Evolutionary conservation across 163 green algal species (phyloP), one percentile per base, ranked within the genome.

Genomic region (Volvox carteri): DNA sequence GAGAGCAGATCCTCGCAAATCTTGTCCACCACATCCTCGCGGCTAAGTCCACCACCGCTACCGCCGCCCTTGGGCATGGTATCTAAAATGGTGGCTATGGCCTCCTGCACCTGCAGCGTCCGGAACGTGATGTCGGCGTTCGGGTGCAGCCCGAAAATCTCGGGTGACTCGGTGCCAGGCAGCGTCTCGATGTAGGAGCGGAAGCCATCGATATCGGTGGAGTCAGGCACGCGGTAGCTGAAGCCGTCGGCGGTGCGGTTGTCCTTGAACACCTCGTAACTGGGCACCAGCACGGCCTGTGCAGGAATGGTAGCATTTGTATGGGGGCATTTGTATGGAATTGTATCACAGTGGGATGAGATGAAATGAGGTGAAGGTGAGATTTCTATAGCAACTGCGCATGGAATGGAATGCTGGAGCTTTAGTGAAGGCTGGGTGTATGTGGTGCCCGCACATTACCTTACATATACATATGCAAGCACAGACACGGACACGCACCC

Each of bases 111-210:
- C 90, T 98, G 96, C 33, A 98, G 93, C 42, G 93, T 95, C 28
- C 97, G 94, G 95, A 98, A 99, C 56, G 97, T 98, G 52, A 99
- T 94, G 92, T 99, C 97, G 1, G 97, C 97, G 86, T 98, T 99
- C 76, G 96, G 91, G 92, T 99, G 97, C 93, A 99, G 93, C 6
- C 97, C 97, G 91, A 98, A 99, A 14, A 99, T 94, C 92, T 99
- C 97, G 7, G 97, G 97, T 44, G 89, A 96, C 81, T 99, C 97
- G 37, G 95, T 93, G 25, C 84, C 89, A 30, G 97, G 97, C 78
- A 99, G 92, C 56, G 90, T 86, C 91, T 98, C 97, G 35, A 99
- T 97, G 46, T 92, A 92, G n/a, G 93, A 84, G n/a, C 96, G 93
- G 93, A 98, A 98, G 25, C 87, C 75, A 65, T 98, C 95, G 52